Evolutionary conservation across 306 rosid genomes (phyloP).

Genomic region (Corylus americana): DNA sequence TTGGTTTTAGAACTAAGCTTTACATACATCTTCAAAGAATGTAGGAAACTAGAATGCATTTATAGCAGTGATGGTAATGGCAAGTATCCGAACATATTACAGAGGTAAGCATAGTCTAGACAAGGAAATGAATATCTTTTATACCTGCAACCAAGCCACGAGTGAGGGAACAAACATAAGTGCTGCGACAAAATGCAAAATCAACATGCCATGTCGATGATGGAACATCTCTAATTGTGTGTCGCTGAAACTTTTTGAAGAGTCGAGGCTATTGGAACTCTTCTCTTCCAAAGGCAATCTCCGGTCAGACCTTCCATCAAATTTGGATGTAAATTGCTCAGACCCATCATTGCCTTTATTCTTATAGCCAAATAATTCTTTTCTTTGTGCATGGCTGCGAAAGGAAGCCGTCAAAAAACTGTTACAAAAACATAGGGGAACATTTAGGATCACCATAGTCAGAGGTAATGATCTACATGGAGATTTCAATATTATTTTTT

Average conservation of each 20-base stretch:
- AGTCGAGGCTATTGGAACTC: constrained; percentile 56
- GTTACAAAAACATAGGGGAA: constrained; percentile 50
- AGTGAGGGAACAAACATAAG: constrained; percentile 89
- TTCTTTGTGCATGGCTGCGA: constrained; percentile 57
- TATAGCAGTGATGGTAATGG: not conserved
- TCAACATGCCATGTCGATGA: constrained; percentile 84
- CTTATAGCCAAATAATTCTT: constrained; percentile 43
- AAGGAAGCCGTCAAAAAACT: constrained; percentile 88
- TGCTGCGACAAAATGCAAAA: constrained; percentile 72
- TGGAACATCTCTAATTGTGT: constrained; percentile 83
- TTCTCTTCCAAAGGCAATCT: constrained; percentile 52
- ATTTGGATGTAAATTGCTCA: constrained; percentile 45
- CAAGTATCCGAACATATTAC: not conserved
- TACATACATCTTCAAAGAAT: not conserved
- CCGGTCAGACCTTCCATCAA: constrained; percentile 50
- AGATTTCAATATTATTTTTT: constrained; percentile 9
- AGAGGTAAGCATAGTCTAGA: constrained; percentile 12
- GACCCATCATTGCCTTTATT: constrained; percentile 42
- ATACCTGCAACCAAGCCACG: constrained; percentile 95
- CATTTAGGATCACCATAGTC: constrained; percentile 35
- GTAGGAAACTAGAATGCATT: constrained; percentile 10
- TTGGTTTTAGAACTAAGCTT: not conserved
- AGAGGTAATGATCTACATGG: constrained; percentile 4
- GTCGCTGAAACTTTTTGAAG: constrained; percentile 76
- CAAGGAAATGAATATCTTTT: constrained; percentile 20